phyloP scores from a whole-genome alignment of 2,329 filamentous ascomycete species.

The Trichoderma sp. region DNA sequence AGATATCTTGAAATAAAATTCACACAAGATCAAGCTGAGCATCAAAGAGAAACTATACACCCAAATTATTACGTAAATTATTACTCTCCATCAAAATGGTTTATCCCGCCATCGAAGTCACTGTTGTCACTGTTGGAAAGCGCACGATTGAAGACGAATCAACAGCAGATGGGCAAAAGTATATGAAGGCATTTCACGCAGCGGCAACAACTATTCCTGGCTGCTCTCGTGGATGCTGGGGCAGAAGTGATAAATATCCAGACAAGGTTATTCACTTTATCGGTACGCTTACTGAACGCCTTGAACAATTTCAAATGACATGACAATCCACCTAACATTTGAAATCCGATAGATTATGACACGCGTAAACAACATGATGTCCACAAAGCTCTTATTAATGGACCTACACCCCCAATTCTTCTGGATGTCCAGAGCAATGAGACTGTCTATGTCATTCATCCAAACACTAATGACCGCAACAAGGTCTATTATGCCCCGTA shows the following conservation, averaged over 20 bases:
- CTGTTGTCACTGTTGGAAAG: background rate
- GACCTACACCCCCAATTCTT: constrained; percentile 1
- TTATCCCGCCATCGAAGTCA: background rate
- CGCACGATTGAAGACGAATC: background rate
- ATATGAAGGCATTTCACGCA: background rate
- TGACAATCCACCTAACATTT: background rate
- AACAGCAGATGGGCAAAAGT: background rate
- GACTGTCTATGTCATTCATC: background rate
- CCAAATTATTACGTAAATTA: background rate
- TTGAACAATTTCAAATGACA: background rate
- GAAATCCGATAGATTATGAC: background rate
- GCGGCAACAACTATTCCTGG: background rate
- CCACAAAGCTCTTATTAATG: background rate
- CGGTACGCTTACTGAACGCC: background rate
- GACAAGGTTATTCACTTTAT: background rate
- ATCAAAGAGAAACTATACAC: background rate
- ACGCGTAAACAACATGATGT: background rate
- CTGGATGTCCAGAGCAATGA: background rate
- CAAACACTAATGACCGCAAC: constrained; percentile 2
- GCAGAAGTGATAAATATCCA: constrained; percentile 5
- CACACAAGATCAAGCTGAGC: background rate
- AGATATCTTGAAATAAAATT: too few species aligned
- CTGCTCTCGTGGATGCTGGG: constrained; percentile 3
- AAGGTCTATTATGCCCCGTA: constrained; percentile 1
- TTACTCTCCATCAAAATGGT: background rate